Percentiles rank a stretch among this genome's conserved stretches.
Evolutionary conservation across 257 asterid species (phyloP).

Genomic region (Rauvolfia tetraphylla): DNA sequence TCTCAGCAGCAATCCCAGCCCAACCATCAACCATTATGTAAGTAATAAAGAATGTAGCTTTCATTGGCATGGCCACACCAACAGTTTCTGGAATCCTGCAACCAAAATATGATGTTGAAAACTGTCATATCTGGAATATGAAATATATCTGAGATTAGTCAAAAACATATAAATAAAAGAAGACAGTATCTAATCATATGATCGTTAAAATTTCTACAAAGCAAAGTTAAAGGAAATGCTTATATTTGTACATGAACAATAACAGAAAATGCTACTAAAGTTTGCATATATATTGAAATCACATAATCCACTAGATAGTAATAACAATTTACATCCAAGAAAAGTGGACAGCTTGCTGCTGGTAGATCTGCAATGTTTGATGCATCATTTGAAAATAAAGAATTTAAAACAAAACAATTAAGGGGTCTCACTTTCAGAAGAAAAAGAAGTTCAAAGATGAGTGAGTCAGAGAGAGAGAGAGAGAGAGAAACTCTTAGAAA

Average conservation of each 20-base stretch:
- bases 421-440: neutral
- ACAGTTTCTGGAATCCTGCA: constrained; percentile 76
- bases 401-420: neutral
- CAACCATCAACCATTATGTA: constrained; percentile 93
- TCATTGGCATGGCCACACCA: constrained; percentile 78
- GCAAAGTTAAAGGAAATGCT: neutral
- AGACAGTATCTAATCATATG: neutral
- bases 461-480: neutral
- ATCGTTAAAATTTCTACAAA: neutral
- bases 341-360: neutral
- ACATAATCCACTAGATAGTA: neutral
- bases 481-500: neutral
- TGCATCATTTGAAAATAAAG: neutral
- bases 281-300: neutral
- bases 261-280: neutral
- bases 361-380: neutral
- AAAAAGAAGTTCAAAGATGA: neutral
- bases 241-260: neutral
- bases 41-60: constrained; percentile 86
- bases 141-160: neutral
- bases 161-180: neutral
- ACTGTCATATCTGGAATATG: too few species aligned
- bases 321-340: neutral
- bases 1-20: constrained; percentile 83
- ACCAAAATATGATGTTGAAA: neutral